phyloP scores from a whole-genome alignment of 2,329 filamentous ascomycete genomes.

The Colletotrichum salicis region DNA sequence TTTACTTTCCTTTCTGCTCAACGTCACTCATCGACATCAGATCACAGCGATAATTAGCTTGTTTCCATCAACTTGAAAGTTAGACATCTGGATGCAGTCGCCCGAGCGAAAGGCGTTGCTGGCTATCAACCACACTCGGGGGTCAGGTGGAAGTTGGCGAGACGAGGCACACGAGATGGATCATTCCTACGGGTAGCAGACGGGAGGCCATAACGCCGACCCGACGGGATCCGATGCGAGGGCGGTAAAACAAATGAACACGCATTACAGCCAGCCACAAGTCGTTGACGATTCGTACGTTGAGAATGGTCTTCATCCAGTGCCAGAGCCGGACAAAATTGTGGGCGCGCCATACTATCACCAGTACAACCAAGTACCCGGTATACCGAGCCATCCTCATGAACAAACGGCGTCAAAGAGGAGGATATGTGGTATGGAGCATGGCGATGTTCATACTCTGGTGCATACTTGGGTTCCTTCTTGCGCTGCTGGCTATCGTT shows the following conservation, averaged over 20 bases:
- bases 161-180: neutral
- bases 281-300: neutral
- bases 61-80: too few species aligned
- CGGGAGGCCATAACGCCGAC: neutral
- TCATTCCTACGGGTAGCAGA: neutral
- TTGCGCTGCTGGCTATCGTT: neutral
- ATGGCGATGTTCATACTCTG: constrained; percentile 5
- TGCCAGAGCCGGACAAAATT: constrained; percentile 15
- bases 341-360: neutral
- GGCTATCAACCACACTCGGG: neutral
- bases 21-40: neutral
- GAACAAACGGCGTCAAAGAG: neutral
- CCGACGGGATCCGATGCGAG: neutral
- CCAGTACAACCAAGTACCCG: neutral
- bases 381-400: neutral
- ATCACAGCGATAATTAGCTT: too few species aligned
- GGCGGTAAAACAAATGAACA: neutral
- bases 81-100: neutral
- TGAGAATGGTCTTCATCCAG: constrained; percentile 22
- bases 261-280: neutral
- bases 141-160: neutral
- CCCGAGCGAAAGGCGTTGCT: constrained; percentile 1
- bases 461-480: constrained; percentile 6
- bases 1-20: too few species aligned
- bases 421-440: constrained; percentile 13